Evolutionary conservation across 2,329 filamentous ascomycete species (phyloP), one percentile per base, ranked within the genome.

Genomic region (Ophiostoma quercus): DNA sequence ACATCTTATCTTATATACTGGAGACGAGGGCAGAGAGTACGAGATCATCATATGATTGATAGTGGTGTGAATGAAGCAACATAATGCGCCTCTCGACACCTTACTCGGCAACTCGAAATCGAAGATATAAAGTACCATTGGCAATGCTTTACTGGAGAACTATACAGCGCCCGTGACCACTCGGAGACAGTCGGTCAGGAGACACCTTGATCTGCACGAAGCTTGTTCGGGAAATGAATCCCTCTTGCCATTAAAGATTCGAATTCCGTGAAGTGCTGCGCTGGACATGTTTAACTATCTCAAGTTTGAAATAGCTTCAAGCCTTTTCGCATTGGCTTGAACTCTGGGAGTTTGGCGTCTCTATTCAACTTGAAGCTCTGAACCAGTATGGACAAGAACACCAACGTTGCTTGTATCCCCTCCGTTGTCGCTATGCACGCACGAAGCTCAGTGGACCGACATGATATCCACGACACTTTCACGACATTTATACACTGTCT

Each of bases 401-500:
- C 41, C 41, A 14, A 43, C 41, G 41, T 16, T 43, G 12, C 41
- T 43, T 43, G 5, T 47, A 7, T 9, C 16, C 51, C n/a, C 51
- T 57, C 51, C 51, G 51, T 57, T 57, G 51, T 57, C 51, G 51
- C 51, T 57, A 22, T 25, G 22, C 51, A 3, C 8, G n/a, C 22
- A 22, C 6, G n/a, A 25, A 57, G n/a, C 51, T 11, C 51, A 25
- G 9, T 25, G 51, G 51, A 14, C n/a, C 22, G 2, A 5, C 51
- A 47, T n/a, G 43, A 47, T 47, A 16, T 47, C 43, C n/a, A 57
- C 51, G 51, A 25, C 22, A 11, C 6, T 57, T n/a, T n/a, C n/a
- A 57, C 51, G 22, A 57, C 22, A 11, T 57, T 57, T n/a, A 29
- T 57, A 57, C 57, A 62, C 25, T 62, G 57, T 62, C 57, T 62